phyloP scores from a whole-genome alignment of 2,329 filamentous ascomycete species.

The Rhinocladiella similis region DNA sequence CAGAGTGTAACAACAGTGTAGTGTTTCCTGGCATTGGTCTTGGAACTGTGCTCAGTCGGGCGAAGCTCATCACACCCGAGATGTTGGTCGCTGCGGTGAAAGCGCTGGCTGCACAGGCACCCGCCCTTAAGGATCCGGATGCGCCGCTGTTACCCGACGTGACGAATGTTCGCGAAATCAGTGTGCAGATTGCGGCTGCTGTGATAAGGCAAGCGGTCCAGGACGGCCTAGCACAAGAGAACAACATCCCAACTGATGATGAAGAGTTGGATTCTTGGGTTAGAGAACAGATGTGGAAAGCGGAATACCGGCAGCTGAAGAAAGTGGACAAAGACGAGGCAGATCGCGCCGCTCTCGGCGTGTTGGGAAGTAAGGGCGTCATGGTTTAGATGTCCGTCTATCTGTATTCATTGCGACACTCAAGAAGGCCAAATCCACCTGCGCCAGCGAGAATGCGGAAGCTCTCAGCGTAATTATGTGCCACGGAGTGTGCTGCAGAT shows the following conservation, averaged over 20 bases:
- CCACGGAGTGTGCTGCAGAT: no score
- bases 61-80: conserved; percentile 66
- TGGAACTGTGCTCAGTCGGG: conserved; percentile 70
- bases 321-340: neutral
- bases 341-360: neutral
- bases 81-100: conserved; percentile 81
- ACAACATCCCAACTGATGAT: conserved; percentile 60
- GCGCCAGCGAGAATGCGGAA: no score
- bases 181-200: conserved; percentile 71
- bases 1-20: conserved; percentile 87
- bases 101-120: conserved; percentile 69
- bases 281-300: conserved; percentile 44
- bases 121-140: conserved; percentile 64
- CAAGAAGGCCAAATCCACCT: neutral
- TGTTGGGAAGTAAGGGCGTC: neutral
- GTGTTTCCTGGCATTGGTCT: conserved; percentile 85
- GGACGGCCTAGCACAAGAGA: conserved; percentile 66
- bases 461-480: no score
- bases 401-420: no score
- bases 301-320: conserved; percentile 32
- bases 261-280: conserved; percentile 42
- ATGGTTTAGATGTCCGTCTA: neutral
- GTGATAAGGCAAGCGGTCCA: conserved; percentile 72
- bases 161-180: conserved; percentile 70
- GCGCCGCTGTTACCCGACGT: conserved; percentile 76